Evolutionary conservation across 176 grass and related monocot genomes (phyloP), one percentile per base, ranked within the genome.

Genomic region (Oryza australiensis): DNA sequence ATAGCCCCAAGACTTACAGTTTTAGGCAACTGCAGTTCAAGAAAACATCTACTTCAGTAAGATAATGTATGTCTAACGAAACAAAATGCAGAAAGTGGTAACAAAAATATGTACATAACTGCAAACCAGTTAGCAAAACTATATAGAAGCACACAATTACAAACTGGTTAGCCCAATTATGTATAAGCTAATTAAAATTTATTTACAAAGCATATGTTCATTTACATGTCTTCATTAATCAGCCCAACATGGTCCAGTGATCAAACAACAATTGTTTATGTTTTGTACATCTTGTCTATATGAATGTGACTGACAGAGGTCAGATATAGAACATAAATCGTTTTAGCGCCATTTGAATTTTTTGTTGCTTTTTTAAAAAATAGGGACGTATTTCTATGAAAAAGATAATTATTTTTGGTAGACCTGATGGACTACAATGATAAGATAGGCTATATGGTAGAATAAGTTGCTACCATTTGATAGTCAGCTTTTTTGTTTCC

Each of bases 1-100:
- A 34, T 22, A 82, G 40, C 64, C 63, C 38, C n/a, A 28, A 74
- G 35, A 68, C 24, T 8, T 72, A 73, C 30, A 79, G 69, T 29
- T 81, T 41, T 14, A 40, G 24, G 22, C 49, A 70, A 76, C 70
- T 71, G 32, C 37, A 49, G 53, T 72, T 62, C 15, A 70, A 24
- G 20, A 64, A 80, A 66, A 68, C 3, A 59, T 35, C 22, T 75
- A n/a, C n/a, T n/a, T n/a, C n/a, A 11, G 3, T 40, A 53, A 57
- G 32, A 57, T 9, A 59, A 75, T 24, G 38, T 32, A 32, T 32
- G 32, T 32, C 32, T 32, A 32, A 32, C 32, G 2, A 45, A 71
- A 71, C 13, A 15, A 71, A 38, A 26, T 71, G 23, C 42, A 45
- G 12, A 26, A 43, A 45, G 6, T 4, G 6, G 68, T 15, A 6